Conservation (phyloP, 306 rosid genomes). For the Clitoria ternatea region DNA sequence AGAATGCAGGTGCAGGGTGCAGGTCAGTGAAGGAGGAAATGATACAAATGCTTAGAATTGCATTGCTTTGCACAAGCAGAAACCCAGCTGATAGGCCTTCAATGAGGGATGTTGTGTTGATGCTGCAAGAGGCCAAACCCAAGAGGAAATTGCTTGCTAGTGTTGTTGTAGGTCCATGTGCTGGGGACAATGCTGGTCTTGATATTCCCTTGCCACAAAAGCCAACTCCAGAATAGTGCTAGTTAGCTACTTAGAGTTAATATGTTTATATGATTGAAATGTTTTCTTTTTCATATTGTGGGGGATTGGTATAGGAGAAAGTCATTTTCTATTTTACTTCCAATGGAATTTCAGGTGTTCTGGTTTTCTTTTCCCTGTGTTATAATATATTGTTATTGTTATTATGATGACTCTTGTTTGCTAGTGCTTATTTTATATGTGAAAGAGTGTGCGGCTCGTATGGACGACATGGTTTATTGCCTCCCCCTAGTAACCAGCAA, state of each 20-base stretch:
- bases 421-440: constrained; percentile 11
- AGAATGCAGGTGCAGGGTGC: constrained; percentile 67
- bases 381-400: constrained; percentile 25
- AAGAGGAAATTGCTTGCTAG: constrained; percentile 51
- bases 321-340: constrained; percentile 41
- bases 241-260: no score
- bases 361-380: constrained; percentile 20
- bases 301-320: constrained; percentile 97
- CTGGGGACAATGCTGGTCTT: background rate
- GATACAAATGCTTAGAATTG: constrained; percentile 81
- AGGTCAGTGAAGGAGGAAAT: constrained; percentile 63
- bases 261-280: constrained; percentile 26
- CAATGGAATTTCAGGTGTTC: constrained; percentile 50
- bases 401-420: constrained; percentile 30
- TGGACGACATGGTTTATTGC: background rate
- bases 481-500: background rate
- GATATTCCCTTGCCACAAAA: constrained; percentile 54
- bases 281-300: constrained; percentile 45
- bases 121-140: constrained; percentile 83
- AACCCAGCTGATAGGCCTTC: constrained; percentile 80
- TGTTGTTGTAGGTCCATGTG: background rate
- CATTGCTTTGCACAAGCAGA: constrained; percentile 82
- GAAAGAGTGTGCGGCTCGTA: constrained; percentile 23
- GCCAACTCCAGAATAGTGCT: constrained; percentile 39
- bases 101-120: constrained; percentile 87